Evolutionary conservation across 2,329 filamentous ascomycete genomes (phyloP).

Genomic region (Colletotrichum agaves): DNA sequence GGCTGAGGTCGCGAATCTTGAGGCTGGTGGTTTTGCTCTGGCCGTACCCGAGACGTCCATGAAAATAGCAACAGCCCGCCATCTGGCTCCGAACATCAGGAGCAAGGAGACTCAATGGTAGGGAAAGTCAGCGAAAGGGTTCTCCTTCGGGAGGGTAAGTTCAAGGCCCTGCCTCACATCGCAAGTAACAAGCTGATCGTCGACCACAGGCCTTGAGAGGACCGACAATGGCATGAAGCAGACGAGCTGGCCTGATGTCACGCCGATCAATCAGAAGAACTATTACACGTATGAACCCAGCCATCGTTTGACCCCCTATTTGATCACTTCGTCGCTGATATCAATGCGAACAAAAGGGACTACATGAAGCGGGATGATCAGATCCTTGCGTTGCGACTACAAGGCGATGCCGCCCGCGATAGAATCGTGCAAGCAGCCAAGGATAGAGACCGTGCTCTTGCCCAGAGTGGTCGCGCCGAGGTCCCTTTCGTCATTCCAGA

Average conservation of each 20-base stretch:
- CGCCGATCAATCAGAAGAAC: slow-evolving; percentile 98
- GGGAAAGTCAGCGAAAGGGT: slow-evolving; percentile 74
- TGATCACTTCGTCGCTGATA: slow-evolving; percentile 39
- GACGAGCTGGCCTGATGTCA: slow-evolving; percentile 91
- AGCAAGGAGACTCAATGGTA: slow-evolving; percentile 57
- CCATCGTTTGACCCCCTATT: too few relatives aligned
- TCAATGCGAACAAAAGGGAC: slow-evolving; percentile 67
- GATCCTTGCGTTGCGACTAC: slow-evolving; percentile 86
- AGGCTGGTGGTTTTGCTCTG: slow-evolving; percentile 21
- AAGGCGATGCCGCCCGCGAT: slow-evolving; percentile 87
- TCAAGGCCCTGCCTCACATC: background rate
- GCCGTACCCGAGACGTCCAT: slow-evolving; percentile 3
- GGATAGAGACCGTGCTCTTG: slow-evolving; percentile 86
- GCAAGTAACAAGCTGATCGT: slow-evolving; percentile 34
- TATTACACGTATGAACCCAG: slow-evolving; percentile 83
- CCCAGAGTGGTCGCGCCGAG: slow-evolving; percentile 77
- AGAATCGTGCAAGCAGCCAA: slow-evolving; percentile 86
- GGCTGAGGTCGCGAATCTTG: slow-evolving; percentile 31
- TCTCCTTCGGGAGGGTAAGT: slow-evolving; percentile 70
- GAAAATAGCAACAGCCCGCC: slow-evolving; percentile 9
- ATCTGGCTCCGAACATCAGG: slow-evolving; percentile 23
- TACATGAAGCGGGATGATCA: slow-evolving; percentile 99
- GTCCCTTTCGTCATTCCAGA: slow-evolving; percentile 69
- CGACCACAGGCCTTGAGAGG: slow-evolving; percentile 80
- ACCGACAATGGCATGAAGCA: slow-evolving; percentile 99